phyloP scores from a whole-genome alignment of 2,329 filamentous ascomycete genomes.

The Fusarium hainanense region DNA sequence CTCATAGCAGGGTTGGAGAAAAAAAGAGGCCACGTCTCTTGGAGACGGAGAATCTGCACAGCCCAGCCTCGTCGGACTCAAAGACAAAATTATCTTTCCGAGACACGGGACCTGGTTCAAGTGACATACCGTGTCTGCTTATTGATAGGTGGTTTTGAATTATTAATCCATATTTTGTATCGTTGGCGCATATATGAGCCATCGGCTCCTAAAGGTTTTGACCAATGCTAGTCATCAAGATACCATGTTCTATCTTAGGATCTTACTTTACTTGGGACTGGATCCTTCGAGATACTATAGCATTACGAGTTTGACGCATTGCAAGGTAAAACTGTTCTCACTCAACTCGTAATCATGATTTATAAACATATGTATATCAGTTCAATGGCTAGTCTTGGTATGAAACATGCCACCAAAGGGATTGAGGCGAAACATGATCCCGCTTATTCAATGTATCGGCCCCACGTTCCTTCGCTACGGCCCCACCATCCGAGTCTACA shows the following conservation, averaged over 20 bases:
- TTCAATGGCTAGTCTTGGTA: neutral
- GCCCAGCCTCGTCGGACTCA: constrained; percentile 18
- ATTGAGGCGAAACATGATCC: constrained; percentile 22
- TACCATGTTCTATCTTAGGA: neutral
- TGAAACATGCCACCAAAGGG: neutral
- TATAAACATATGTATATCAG: neutral
- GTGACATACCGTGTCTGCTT: constrained; percentile 13
- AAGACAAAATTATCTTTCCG: neutral
- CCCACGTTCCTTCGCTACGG: constrained; percentile 10
- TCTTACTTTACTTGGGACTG: neutral
- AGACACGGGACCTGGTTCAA: neutral
- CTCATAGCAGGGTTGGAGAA: constrained; percentile 9
- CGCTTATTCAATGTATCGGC: constrained; percentile 14
- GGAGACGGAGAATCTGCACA: constrained; percentile 4
- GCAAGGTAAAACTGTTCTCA: neutral
- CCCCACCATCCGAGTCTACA: constrained; percentile 7
- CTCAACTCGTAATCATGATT: neutral
- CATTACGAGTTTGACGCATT: neutral
- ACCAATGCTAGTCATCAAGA: neutral
- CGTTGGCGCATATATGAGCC: neutral
- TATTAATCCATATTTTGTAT: constrained; percentile 9
- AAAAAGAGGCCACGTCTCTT: constrained; percentile 26
- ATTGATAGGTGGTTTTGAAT: constrained; percentile 11
- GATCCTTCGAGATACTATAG: neutral
- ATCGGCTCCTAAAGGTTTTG: neutral